These are phyloP conservation scores for Pulveroboletus sp. DNA, from an alignment of 768 basidiomycete genomes.

Conservation along the genomic window DNA sequence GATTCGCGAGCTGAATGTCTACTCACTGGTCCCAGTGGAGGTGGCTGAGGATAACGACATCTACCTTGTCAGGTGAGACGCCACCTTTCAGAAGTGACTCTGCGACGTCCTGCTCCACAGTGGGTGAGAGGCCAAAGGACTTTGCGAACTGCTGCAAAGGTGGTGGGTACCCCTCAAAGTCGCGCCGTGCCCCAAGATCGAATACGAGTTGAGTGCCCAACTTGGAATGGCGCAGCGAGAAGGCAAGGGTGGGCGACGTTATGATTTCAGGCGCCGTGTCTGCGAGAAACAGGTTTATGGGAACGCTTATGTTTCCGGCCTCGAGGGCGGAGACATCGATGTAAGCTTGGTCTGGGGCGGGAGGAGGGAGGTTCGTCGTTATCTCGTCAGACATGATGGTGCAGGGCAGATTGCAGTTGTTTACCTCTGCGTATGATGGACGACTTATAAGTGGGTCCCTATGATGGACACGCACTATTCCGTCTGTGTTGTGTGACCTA, in stretches of 20 bases:
- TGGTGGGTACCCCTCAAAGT: constrained; percentile 41
- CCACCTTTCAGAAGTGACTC: constrained; percentile 52
- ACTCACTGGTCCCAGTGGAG: constrained; percentile 46
- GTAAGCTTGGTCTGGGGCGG: constrained; percentile 41
- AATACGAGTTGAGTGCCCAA: constrained; percentile 41
- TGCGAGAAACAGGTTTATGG: constrained; percentile 36
- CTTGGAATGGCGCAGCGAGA: constrained; percentile 46
- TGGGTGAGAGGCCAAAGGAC: constrained; percentile 1
- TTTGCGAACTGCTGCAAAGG: constrained; percentile 20
- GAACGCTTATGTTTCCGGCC: constrained; percentile 41
- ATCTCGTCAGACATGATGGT: constrained; percentile 3
- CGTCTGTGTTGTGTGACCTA: no score
- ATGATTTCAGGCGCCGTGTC: constrained; percentile 27
- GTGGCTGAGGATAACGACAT: constrained; percentile 47
- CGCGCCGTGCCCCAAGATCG: constrained; percentile 52
- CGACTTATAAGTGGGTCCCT: no score
- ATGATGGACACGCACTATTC: no score
- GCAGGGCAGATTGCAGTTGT: no score
- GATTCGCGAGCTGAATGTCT: neutral
- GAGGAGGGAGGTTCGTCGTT: constrained; percentile 7
- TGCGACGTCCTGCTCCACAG: constrained; percentile 34
- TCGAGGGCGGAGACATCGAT: constrained; percentile 54
- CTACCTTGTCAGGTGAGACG: constrained; percentile 37
- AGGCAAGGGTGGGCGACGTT: constrained; percentile 44
- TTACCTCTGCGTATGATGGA: no score